Base-by-base conservation (phyloP, 176 grass and related monocot species). In the Cocos nucifera region DNA sequence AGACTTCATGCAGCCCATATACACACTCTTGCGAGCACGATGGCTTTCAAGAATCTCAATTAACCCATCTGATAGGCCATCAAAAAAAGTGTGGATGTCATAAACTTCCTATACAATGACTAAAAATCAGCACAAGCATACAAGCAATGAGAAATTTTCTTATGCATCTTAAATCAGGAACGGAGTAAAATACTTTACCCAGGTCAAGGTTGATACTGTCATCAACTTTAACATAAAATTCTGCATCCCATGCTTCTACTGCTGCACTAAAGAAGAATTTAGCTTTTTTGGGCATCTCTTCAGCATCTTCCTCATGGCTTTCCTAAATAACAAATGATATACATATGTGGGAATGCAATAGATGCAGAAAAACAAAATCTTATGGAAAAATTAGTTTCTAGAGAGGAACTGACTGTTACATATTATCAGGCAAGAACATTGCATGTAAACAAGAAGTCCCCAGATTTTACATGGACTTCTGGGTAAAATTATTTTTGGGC, bases 1-100 rank as follows among this genome's bases (percentile, higher is more conserved):
- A 64, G 93, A 89, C 65, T 92, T 98, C 93, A 98, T 98, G 66
- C 93, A 98, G 51, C 87, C 93, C 88, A 98, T 89, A 56, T 92
- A 98, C 77, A 92, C 66, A 50, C 79, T 88, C 74, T 81, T 73
- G 56, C 58, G 66, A 69, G 72, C 76, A 51, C 71, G 78, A 14
- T 84, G 81, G 3, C 61, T 76, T 80, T 86, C 81, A 61, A 98
- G 84, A 86, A 98, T 86, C 78, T 98, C 93, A 66, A 98, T 83
- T 67, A 98, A 80, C 15, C 65, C 35, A 44, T 44, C 35, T 44
- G 35, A 3, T 14, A 44, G 35, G 35, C 35, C 35, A 44, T 2
- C 2, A 44, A 44, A 39, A 12, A 12, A 44, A 44, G 35, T 35
- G 32, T 12, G 10, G 35, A 44, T 44, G 35, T 44, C 10, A 44